Evolutionary conservation across 306 rosid species (phyloP).

Genomic region (Cicer arietinum): DNA sequence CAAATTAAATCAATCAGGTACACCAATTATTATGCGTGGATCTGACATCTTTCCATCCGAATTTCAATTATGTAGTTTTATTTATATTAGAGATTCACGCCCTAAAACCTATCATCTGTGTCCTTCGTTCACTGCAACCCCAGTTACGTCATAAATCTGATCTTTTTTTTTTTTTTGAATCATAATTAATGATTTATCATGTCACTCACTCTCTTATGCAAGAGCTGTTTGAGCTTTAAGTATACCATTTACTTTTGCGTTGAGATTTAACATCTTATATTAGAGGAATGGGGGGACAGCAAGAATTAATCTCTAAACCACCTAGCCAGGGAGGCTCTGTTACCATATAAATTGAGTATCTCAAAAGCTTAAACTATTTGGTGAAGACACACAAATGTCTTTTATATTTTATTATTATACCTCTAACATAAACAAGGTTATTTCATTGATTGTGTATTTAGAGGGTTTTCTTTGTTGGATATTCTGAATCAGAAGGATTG

Average conservation of each 20-base stretch:
- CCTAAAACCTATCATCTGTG: not conserved
- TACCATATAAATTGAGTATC: not conserved
- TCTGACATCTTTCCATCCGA: not conserved
- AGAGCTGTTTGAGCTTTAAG: not conserved
- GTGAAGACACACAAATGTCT: constrained; percentile 7
- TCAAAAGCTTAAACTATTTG: constrained; percentile 1
- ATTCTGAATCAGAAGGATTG: not conserved
- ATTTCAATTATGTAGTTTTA: not conserved
- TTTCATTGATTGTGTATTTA: constrained; percentile 4
- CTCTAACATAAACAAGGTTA: not conserved
- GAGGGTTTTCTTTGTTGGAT: constrained; percentile 21
- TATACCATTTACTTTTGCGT: not conserved
- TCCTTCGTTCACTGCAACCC: not conserved
- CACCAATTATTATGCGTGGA: not conserved
- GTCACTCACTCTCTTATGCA: too few relatives aligned
- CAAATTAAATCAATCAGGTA: constrained; percentile 39
- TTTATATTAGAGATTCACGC: not conserved
- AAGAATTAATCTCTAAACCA: not conserved
- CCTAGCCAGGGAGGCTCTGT: not conserved
- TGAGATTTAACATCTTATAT: not conserved
- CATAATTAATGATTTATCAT: too few relatives aligned
- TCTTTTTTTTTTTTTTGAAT: not conserved
- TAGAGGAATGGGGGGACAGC: not conserved
- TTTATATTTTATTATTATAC: constrained; percentile 1
- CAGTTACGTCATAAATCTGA: not conserved